Conservation (phyloP, 208 protist species). For the Trypanosoma theileri region DNA sequence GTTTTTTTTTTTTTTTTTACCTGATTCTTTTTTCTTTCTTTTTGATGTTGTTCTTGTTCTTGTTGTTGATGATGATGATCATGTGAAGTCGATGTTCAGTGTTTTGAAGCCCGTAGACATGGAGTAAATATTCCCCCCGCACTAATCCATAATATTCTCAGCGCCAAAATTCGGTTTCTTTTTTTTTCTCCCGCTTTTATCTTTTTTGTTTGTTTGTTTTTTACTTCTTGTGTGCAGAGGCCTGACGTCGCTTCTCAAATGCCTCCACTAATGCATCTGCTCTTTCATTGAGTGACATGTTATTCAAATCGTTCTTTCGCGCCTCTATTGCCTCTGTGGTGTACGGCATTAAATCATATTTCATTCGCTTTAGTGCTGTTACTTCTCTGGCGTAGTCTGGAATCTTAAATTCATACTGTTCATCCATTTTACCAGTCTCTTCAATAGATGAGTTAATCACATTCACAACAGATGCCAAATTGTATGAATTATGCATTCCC, state of each 20-base stretch:
- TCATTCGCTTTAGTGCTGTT: slow-evolving; percentile 51
- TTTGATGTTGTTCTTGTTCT: no score
- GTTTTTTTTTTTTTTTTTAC: no score
- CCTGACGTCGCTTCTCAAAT: slow-evolving; percentile 58
- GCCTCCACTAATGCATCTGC: slow-evolving; percentile 58
- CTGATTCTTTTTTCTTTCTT: no score
- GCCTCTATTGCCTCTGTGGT: slow-evolving; percentile 33
- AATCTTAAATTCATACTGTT: slow-evolving; percentile 57
- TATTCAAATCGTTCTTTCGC: slow-evolving; percentile 27
- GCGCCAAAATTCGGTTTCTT: neutral
- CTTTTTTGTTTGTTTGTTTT: neutral
- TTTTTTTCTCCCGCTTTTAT: neutral
- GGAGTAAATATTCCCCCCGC: no score
- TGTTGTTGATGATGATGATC: no score
- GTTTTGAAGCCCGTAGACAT: no score
- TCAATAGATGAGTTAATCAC: slow-evolving; percentile 62
- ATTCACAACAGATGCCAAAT: slow-evolving; percentile 48
- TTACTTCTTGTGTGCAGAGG: slow-evolving; percentile 39
- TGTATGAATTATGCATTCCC: slow-evolving; percentile 53
- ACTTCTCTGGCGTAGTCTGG: slow-evolving; percentile 67
- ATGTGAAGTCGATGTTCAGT: no score
- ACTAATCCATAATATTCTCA: no score
- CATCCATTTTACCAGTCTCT: slow-evolving; percentile 71
- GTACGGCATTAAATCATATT: slow-evolving; percentile 63
- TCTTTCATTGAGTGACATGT: slow-evolving; percentile 47